Base-by-base conservation (phyloP, 345 rosid species). In the Eucalyptus regnans region DNA sequence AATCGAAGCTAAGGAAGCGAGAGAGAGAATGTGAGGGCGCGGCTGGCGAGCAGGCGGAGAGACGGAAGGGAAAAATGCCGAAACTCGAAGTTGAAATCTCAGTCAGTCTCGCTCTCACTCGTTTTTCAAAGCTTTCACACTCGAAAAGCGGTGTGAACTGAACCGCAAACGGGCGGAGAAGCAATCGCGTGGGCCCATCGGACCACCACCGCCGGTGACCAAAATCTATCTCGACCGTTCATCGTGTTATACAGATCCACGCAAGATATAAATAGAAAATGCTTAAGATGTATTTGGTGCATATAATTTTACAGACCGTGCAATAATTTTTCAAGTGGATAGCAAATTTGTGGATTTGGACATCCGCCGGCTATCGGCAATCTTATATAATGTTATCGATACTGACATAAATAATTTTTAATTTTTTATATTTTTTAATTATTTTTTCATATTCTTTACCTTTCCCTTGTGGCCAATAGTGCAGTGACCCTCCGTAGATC, bases 401-500 rank as follows among this genome's bases (percentile, higher is more conserved):
- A 0, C 0, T 9, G 29, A 22, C 1, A 22, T 56, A 9, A 56
- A 56, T 56, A 56, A 56, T 56, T 56, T 56, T 22, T 56, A 37
- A 37, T 37, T 37, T 37, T 37, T 37, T 54, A 56, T 56, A 9
- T 56, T 54, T 0, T 54, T 54, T 54, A 54, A 0, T 18, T 7
- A 0, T 7, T 54, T 20, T 51, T 16, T 51, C 54, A 51, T 16
- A 16, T 51, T 16, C 0, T 52, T 52, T 52, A 7, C 9, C 0
- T 52, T 52, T 51, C 2, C 4, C 2, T 0, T 51, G 0, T 52
- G 23, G 4, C 2, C 56, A 52, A 1, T 1, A 52, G 4, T 52
- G 0, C 1, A 52, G 1, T 51, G 22, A 51, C 56, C 56, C 9
- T 51, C 1, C 4, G 0, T 1, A 0, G 0, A 51, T 51, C 22